A percentile compares a stretch with the other conserved stretches of the same genome.
Conservation (phyloP, 2,329 filamentous ascomycete genomes). For the Periconia digitata region DNA sequence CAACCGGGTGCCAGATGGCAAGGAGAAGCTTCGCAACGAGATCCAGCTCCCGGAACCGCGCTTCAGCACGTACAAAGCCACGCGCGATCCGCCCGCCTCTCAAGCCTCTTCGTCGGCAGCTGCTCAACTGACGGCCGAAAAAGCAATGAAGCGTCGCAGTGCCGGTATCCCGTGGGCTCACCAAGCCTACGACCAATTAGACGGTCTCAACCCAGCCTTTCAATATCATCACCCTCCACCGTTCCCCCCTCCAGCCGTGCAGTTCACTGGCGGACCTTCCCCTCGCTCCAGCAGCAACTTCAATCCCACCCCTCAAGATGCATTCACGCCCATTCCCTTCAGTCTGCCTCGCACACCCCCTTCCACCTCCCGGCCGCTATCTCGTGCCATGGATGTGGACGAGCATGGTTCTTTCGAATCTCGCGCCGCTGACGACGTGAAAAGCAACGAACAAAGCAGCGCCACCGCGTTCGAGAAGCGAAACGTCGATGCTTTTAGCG, state of each 20-base stretch:
- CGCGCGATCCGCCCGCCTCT: constrained; percentile 41
- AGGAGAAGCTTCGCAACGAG: constrained; percentile 89
- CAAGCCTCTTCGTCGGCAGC: constrained; percentile 24
- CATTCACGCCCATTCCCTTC: constrained; percentile 58
- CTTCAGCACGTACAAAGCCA: constrained; percentile 80
- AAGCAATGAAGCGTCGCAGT: constrained; percentile 33
- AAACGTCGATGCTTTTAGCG: constrained; percentile 42
- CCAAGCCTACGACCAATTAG: constrained; percentile 28
- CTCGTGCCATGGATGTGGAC: constrained; percentile 39
- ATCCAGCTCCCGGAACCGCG: constrained; percentile 85
- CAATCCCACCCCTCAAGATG: constrained; percentile 26
- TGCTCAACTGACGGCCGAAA: constrained; percentile 26
- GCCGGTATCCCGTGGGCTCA: constrained; percentile 32
- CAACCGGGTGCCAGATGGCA: constrained; percentile 92
- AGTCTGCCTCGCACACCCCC: constrained; percentile 33
- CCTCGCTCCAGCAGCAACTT: constrained; percentile 21
- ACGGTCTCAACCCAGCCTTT: constrained; percentile 15
- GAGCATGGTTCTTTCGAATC: constrained; percentile 25
- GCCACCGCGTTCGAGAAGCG: constrained; percentile 64
- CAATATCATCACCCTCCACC: constrained; percentile 21
- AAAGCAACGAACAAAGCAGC: background rate
- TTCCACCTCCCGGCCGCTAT: constrained; percentile 34
- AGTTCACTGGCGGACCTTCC: constrained; percentile 28
- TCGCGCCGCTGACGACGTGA: constrained; percentile 22
- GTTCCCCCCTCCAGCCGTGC: constrained; percentile 35